Conservation (phyloP, 495 filamentous ascomycete genomes). For the Bacidia gigantensis region DNA sequence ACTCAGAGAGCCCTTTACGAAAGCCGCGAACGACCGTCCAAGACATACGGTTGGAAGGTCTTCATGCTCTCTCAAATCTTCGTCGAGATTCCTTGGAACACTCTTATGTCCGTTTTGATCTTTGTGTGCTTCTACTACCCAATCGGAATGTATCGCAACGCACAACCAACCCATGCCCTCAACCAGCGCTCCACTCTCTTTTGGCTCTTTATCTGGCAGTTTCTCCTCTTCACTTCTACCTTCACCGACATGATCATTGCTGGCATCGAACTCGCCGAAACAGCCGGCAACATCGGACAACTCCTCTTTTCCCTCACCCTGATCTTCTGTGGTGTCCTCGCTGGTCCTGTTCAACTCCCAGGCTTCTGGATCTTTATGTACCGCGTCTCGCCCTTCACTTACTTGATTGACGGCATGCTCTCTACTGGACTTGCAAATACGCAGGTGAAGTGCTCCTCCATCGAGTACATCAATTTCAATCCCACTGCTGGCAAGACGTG, state of each 20-base stretch:
- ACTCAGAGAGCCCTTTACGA: conserved; percentile 70
- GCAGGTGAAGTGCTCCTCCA: conserved; percentile 40
- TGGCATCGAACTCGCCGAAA: conserved; percentile 51
- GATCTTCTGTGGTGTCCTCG: conserved; percentile 64
- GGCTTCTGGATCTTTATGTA: conserved; percentile 84
- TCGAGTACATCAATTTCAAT: conserved; percentile 44
- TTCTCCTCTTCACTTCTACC: conserved; percentile 37
- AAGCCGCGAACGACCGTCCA: conserved; percentile 70
- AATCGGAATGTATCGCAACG: conserved; percentile 60
- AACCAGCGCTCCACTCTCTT: conserved; percentile 49
- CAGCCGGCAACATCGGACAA: conserved; percentile 50
- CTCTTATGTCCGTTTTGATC: conserved; percentile 52
- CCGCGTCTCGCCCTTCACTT: conserved; percentile 60
- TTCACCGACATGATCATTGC: conserved; percentile 51
- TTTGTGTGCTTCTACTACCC: conserved; percentile 74
- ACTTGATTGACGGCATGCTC: conserved; percentile 52
- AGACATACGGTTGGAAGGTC: conserved; percentile 68
- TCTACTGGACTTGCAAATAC: conserved; percentile 47
- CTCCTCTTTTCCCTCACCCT: conserved; percentile 52
- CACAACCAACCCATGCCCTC: conserved; percentile 40
- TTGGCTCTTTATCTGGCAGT: conserved; percentile 41
- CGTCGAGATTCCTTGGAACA: conserved; percentile 64
- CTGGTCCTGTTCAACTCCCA: conserved; percentile 45
- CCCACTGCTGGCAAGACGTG: conserved; percentile 43
- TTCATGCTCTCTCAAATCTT: conserved; percentile 71